Base-by-base conservation (phyloP, 2,329 filamentous ascomycete species). In the Rutstroemia sp. region DNA sequence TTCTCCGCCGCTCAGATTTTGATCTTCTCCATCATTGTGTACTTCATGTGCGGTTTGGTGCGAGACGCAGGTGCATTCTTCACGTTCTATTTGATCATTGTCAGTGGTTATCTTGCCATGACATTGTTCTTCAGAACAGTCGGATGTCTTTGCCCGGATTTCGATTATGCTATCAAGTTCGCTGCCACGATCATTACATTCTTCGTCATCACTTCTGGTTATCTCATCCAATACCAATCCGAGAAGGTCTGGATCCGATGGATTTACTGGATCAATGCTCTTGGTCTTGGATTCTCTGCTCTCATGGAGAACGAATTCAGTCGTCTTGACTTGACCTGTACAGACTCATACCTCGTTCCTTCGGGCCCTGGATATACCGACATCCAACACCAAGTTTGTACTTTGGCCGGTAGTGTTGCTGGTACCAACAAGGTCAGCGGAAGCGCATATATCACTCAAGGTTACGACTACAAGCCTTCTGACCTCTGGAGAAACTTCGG, bases 251-350 rank as follows among this genome's bases (percentile, higher is more conserved):
- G 88, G 85, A 69, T 92, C 5, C 76, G 86, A 17, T 94, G 89
- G 89, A 84, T 92, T 58, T 89, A 84, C 72, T 92, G 85, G 75
- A 75, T 91, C 69, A 90, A 91, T 59, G 78, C 84, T 0, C 74
- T 92, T 0, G 89, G 88, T 47, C 77, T 94, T 2, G 82, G 84
- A 0, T 95, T 96, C 67, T 80, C 85, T 10, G 76, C 83, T 2
- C 71, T 96, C 71, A 94, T 95, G 88, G 82, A 88, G 65, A 96
- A 95, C 65, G 91, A 96, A 67, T 95, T 96, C 65, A 77, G 78
- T 38, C 73, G 80, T 10, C 75, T 88, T 44, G 77, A 84, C 27
- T 75, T 95, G 68, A 83, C 79, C 0, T 96, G 91, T 66, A 81
- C 80, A 0, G 75, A 76, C 2, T 77, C 80, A 46, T 88, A 83